phyloP scores from a whole-genome alignment of 192 early-diverging fungal species.

The Backusella mclennaniae region DNA sequence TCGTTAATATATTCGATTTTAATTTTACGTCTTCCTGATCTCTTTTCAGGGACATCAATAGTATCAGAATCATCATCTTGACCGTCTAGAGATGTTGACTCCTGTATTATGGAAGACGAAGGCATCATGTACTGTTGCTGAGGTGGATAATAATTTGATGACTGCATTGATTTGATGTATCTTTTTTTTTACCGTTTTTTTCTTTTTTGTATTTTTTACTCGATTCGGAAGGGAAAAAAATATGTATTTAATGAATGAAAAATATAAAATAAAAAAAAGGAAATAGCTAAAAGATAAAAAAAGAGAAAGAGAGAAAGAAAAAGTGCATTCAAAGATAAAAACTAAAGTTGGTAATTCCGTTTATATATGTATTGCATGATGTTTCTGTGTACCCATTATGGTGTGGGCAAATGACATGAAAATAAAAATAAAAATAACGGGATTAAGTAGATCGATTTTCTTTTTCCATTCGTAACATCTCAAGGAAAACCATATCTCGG shows the following conservation, averaged over 20 bases:
- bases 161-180: constrained; percentile 1
- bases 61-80: constrained; percentile 61
- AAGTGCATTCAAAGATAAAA: not conserved
- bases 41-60: constrained; percentile 63
- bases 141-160: constrained; percentile 6
- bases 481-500: not conserved
- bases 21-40: constrained; percentile 85
- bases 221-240: not conserved
- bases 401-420: constrained; percentile 5
- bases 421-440: not conserved
- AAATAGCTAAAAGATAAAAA: constrained; percentile 7
- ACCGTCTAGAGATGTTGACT: constrained; percentile 25
- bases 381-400: constrained; percentile 1
- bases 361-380: constrained; percentile 9
- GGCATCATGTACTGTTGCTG: constrained; percentile 4
- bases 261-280: not conserved
- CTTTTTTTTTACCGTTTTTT: not conserved
- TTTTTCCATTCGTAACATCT: not conserved
- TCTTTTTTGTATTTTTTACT: constrained; percentile 3
- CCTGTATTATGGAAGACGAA: not conserved
- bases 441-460: constrained; percentile 8
- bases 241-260: not conserved
- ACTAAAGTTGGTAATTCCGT: constrained; percentile 7
- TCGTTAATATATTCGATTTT: constrained; percentile 94
- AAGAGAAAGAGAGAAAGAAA: constrained; percentile 1